Base-by-base conservation (phyloP, 2,329 filamentous ascomycete genomes). In the Fusarium avenaceum region DNA sequence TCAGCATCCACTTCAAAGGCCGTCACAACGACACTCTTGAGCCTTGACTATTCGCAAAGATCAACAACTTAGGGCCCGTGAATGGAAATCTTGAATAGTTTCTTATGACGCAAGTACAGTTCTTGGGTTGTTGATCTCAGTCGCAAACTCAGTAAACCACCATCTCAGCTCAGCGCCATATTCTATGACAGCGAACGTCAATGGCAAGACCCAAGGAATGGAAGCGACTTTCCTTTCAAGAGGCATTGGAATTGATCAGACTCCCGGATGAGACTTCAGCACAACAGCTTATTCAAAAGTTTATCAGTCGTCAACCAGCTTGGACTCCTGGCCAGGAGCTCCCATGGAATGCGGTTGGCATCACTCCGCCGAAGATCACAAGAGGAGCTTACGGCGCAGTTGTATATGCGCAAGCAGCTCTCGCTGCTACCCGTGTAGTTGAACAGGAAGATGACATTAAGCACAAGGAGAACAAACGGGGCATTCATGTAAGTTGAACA, bases 401-500 rank as follows among this genome's bases (percentile, higher is more conserved):
- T 24, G 79, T 81, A 30, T 81, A 78, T 56, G 74, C 75, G 4
- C 77, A 80, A 57, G 76, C 80, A 15, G 69, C 80, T 9, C 65
- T 81, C 8, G 79, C 78, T 10, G 80, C 79, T 3, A 67, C 79
- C 1, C 72, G 76, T 42, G 71, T 74, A 6, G 72, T 77, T 8
- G 76, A 79, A 57, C 65, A 74, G 13, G 78, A 78, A 19, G 78
- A 80, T 4, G 26, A 57, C 8, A 47, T 51, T 17, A 43, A 62
- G 10, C 35, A 8, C 15, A 54, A 52, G 14, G 58, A 60, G 15
- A 70, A 63, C 6, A 73, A 54, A 11, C 72, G 79, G 4, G 78
- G 76, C 2, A 78, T 82, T 44, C 80, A 82, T 69, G 80, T 81
- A 61, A 70, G 80, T 75, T 24, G n/a, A 30, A 8, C 9, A 13